A percentile compares a stretch with the other conserved stretches of the same genome.
Evolutionary conservation across 164 flowering plant species (phyloP).

Genomic region (Magnolia officinalis): DNA sequence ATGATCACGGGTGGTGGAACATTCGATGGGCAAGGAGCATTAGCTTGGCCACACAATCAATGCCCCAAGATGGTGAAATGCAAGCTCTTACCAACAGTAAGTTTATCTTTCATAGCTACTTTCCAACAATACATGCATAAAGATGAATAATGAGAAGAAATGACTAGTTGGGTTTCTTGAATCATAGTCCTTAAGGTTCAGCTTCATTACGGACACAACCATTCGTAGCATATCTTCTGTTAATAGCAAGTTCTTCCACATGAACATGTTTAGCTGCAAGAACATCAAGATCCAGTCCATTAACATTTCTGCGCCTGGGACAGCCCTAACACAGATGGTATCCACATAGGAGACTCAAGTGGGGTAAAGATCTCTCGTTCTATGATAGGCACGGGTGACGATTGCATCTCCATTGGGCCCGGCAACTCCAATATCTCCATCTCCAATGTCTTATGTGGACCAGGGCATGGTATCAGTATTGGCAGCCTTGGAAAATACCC

Average conservation of each 20-base stretch:
- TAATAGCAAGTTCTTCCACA: slow-evolving; percentile 38
- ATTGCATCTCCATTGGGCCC: slow-evolving; percentile 40
- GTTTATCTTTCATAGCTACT: neutral
- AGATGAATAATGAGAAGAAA: no score
- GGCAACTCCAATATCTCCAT: slow-evolving; percentile 25
- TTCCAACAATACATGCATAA: neutral
- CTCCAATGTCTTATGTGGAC: slow-evolving; percentile 30
- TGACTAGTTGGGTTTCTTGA: neutral
- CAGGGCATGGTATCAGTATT: slow-evolving; percentile 52
- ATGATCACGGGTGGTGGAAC: slow-evolving; percentile 39
- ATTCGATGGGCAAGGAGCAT: slow-evolving; percentile 46
- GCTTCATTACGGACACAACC: slow-evolving; percentile 21
- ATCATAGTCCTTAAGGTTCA: slow-evolving; percentile 27
- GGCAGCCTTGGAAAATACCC: slow-evolving; percentile 66
- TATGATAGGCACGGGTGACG: slow-evolving; percentile 24
- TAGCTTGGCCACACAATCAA: slow-evolving; percentile 34
- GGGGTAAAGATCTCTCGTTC: slow-evolving; percentile 6
- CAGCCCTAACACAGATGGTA: slow-evolving; percentile 28
- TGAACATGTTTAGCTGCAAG: slow-evolving; percentile 23
- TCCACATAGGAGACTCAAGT: slow-evolving; percentile 18
- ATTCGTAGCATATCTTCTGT: slow-evolving; percentile 19
- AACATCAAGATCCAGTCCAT: slow-evolving; percentile 13
- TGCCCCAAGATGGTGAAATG: slow-evolving; percentile 19
- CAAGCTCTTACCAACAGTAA: slow-evolving; percentile 35
- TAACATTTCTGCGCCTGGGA: slow-evolving; percentile 1